Evolutionary conservation across 345 rosid species (phyloP).

Genomic region (Pistacia integerrima): DNA sequence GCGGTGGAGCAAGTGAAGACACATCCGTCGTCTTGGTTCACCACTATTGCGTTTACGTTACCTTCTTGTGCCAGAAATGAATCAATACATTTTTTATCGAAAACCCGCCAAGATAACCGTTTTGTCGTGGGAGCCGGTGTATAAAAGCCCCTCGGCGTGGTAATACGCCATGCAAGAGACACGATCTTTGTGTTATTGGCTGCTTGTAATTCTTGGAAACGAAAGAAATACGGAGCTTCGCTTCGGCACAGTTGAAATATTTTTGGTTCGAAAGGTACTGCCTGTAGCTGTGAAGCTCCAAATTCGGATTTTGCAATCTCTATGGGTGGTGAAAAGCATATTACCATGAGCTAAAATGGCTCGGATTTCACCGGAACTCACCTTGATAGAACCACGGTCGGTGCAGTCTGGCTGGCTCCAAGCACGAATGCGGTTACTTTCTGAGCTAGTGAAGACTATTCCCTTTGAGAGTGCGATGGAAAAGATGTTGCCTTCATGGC

Average conservation of each 20-base stretch:
- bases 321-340: slow-evolving; percentile 52
- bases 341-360: slow-evolving; percentile 41
- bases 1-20: slow-evolving; percentile 55
- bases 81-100: slow-evolving; percentile 41
- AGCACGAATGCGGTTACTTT: slow-evolving; percentile 43
- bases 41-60: slow-evolving; percentile 37
- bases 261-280: slow-evolving; percentile 29
- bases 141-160: slow-evolving; percentile 45
- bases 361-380: slow-evolving; percentile 37
- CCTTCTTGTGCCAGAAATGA: slow-evolving; percentile 56
- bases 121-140: slow-evolving; percentile 41
- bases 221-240: slow-evolving; percentile 26
- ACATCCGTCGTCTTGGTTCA: slow-evolving; percentile 57
- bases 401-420: slow-evolving; percentile 51
- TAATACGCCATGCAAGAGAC: slow-evolving; percentile 58
- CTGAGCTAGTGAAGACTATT: slow-evolving; percentile 47
- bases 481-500: slow-evolving; percentile 49
- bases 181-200: slow-evolving; percentile 38
- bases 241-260: slow-evolving; percentile 37
- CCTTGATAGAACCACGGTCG: slow-evolving; percentile 41
- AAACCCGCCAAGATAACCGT: slow-evolving; percentile 53
- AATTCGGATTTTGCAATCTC: slow-evolving; percentile 39
- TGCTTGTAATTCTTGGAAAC: slow-evolving; percentile 24
- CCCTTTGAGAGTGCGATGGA: slow-evolving; percentile 50
- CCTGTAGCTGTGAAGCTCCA: slow-evolving; percentile 43